Base-by-base conservation (phyloP, 306 rosid genomes). In the Vachellia pachyceras region DNA sequence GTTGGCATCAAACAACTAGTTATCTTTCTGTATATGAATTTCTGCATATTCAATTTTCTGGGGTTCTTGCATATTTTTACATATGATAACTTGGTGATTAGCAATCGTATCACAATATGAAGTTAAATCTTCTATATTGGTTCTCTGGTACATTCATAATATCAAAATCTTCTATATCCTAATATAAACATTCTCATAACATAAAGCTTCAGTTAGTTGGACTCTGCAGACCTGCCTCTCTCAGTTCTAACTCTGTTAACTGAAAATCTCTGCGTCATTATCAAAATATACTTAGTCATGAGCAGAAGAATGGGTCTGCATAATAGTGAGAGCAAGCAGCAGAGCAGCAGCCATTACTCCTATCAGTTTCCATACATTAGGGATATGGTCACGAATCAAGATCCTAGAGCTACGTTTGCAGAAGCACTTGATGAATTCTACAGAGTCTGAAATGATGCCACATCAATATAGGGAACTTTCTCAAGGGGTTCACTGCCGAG, bases 321-420 rank as follows among this genome's bases (percentile, higher is more conserved):
- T 77, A 10, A 82, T 50, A 69, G 79, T 77, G 5, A 82, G 85
- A 77, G 45, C 75, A 72, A 82, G 82, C 36, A 82, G 39, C 50
- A 33, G 66, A 17, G 78, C 74, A 35, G 82, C 85, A 23, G 71
- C 75, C 17, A 82, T 8, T 29, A 72, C 49, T 47, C 85, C 82
- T 63, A 82, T 77, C 20, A 77, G 2, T 72, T 77, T 82, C 85
- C 85, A 82, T 17, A 82, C 82, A 57, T 70, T 82, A 5, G 85
- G 82, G 20, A 82, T 77, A 63, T 82, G 85, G 49, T 82, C 82
- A 2, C 23, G 77, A 37, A 77, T 71, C 82, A 82, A 72, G 29
- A 72, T 71, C 41, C 46, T 63, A 18, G 71, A 82, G 60, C 85
- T 69, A 2, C 39, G 22, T 71, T 77, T 63, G 82, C 82, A 82